Evolutionary conservation across 2,329 filamentous ascomycete species (phyloP), one percentile per base, ranked within the genome.

Genomic region (Colletotrichum sp.): DNA sequence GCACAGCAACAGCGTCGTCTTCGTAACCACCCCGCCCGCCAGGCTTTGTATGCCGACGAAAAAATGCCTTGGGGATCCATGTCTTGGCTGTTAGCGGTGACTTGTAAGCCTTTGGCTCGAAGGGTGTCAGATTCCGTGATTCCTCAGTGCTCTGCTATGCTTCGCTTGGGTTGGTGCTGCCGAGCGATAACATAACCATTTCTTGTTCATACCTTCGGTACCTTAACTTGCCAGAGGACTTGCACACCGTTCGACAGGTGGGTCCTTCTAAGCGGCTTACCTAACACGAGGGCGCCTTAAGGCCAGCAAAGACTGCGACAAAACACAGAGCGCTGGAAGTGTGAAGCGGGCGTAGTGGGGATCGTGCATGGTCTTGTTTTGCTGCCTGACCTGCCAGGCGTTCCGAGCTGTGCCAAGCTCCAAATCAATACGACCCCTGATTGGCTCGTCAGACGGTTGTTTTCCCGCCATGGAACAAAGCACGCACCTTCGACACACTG

Each of bases 1-100:
- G 34, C 59, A 16, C 16, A 66, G 63, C 63, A 55, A 66, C 63
- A 33, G 43, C 38, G 29, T 66, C 34, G 59, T 27, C 54, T 27
- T 38, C 21, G 63, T 59, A 68, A 57, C 66, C 59, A 34, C 66
- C 54, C 61, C 24, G 63, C 61, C 57, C 61, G 9, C 29, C 31
- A 54, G 61, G 67, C 69, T 74, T 72, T 72, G 63, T 71, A 62
- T 71, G 72, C 68, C 63, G 68, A 57, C 21, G 57, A 61, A 62
- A 51, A 62, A 67, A 72, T 72, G 72, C 72, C 72, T 63, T 74
- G 72, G 57, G 57, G 62, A 71, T 72, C 63, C 72, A 74, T 74
- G 71, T 71, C 67, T 64, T 62, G 69, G 68, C 61, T 71, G 62
- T 74, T 72, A 74, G 72, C 68, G 69, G 62, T 13, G 72, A 67